Percentiles rank a stretch among this genome's conserved stretches.
phyloP scores from a whole-genome alignment of 2,329 filamentous ascomycete species.

The Paramyrothecium roridum region DNA sequence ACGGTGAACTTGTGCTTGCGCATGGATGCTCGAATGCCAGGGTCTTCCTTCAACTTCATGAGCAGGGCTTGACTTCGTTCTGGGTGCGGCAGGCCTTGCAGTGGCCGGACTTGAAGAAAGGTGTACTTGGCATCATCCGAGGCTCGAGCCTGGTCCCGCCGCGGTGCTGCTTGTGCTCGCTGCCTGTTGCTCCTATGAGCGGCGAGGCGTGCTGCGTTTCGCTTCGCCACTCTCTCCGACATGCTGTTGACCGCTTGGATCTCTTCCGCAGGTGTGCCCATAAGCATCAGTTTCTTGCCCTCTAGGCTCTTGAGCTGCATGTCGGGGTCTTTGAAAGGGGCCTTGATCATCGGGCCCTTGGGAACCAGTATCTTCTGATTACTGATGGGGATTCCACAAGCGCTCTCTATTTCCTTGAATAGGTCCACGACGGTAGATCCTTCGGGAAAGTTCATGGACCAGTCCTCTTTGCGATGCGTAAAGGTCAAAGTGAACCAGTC shows the following conservation, averaged over 20 bases:
- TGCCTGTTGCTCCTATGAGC: slow-evolving; percentile 22
- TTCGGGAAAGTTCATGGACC: slow-evolving; percentile 39
- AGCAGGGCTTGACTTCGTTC: slow-evolving; percentile 70
- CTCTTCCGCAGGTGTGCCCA: slow-evolving; percentile 61
- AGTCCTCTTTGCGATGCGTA: slow-evolving; percentile 41
- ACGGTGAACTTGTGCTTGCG: slow-evolving; percentile 80
- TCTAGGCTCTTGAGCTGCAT: slow-evolving; percentile 46
- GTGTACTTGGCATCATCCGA: slow-evolving; percentile 68
- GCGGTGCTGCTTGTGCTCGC: slow-evolving; percentile 5
- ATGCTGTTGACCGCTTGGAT: slow-evolving; percentile 52
- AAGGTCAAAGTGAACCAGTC: slow-evolving; percentile 40
- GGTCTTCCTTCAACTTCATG: slow-evolving; percentile 72
- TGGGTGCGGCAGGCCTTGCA: slow-evolving; percentile 74
- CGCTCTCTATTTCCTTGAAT: slow-evolving; percentile 51
- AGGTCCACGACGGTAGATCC: slow-evolving; percentile 55
- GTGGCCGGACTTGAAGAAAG: slow-evolving; percentile 73
- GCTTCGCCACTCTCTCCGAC: slow-evolving; percentile 42
- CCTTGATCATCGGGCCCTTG: slow-evolving; percentile 62
- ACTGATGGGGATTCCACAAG: slow-evolving; percentile 54
- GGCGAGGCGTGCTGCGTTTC: slow-evolving; percentile 38
- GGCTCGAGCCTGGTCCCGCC: slow-evolving; percentile 6
- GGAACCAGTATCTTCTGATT: slow-evolving; percentile 70
- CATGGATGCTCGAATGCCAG: slow-evolving; percentile 84
- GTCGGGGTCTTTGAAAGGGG: slow-evolving; percentile 58
- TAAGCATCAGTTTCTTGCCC: slow-evolving; percentile 60